phyloP scores from a whole-genome alignment of 2,329 filamentous ascomycete species.

The Domatiomyces catenatus region DNA sequence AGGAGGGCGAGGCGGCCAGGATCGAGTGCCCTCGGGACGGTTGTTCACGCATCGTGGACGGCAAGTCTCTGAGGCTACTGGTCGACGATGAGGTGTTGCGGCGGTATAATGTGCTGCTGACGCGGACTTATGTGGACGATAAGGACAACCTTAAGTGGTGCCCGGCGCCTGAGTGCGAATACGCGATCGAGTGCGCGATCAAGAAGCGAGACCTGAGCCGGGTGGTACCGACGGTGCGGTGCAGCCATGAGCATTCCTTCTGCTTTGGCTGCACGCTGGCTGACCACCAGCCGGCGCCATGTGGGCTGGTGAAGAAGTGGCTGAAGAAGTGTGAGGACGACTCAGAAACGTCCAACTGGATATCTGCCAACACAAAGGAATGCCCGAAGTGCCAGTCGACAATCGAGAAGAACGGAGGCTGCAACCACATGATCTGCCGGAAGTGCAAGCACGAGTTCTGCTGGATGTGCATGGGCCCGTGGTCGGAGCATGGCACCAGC shows the following conservation, averaged over 20 bases:
- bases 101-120: constrained; percentile 71
- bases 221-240: constrained; percentile 80
- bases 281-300: constrained; percentile 89
- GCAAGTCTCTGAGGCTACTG: constrained; percentile 68
- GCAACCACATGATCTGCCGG: constrained; percentile 94
- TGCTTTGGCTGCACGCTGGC: constrained; percentile 85
- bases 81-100: constrained; percentile 41
- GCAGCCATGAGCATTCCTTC: constrained; percentile 70
- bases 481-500: constrained; percentile 95
- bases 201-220: constrained; percentile 75
- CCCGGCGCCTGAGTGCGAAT: constrained; percentile 90
- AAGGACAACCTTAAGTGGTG: constrained; percentile 95
- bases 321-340: constrained; percentile 97
- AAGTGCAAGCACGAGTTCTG: constrained; percentile 97
- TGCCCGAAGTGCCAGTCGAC: constrained; percentile 92
- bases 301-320: constrained; percentile 83
- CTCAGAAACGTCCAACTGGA: constrained; percentile 98
- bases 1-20: constrained; percentile 85
- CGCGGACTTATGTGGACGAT: constrained; percentile 90
- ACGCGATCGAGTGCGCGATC: constrained; percentile 73
- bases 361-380: constrained; percentile 96
- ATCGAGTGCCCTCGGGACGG: constrained; percentile 84
- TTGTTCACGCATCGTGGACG: constrained; percentile 82
- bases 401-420: constrained; percentile 96
- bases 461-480: constrained; percentile 99